These are phyloP conservation scores for Malus hybrid DNA, from an alignment of 331 rosid genomes.

Conservation along the genomic window DNA sequence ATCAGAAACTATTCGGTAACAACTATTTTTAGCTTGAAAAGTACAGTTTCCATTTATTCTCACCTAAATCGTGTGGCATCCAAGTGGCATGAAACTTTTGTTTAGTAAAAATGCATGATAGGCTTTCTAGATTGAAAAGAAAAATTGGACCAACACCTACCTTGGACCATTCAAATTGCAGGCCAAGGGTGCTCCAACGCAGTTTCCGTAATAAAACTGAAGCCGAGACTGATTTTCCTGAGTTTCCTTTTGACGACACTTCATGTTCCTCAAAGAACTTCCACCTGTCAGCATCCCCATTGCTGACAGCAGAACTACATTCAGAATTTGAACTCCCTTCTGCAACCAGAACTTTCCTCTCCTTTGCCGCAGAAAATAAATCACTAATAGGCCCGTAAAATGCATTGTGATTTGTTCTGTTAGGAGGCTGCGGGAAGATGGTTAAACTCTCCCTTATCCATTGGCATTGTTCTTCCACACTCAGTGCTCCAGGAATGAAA, in stretches of 20 bases:
- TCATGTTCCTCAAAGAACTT: conserved; percentile 35
- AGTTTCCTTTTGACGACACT: conserved; percentile 23
- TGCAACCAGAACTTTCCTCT: conserved; percentile 43
- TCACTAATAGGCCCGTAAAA: conserved; percentile 41
- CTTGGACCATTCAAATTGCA: conserved; percentile 93
- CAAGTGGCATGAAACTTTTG: neutral
- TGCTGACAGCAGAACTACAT: conserved; percentile 11
- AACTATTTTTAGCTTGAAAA: neutral
- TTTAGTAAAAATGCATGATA: neutral
- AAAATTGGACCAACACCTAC: conserved; percentile 23
- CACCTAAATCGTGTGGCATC: neutral
- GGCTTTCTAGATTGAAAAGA: too few species aligned
- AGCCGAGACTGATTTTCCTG: conserved; percentile 52
- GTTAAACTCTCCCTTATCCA: conserved; percentile 72
- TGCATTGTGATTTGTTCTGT: conserved; percentile 37
- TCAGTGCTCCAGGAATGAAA: conserved; percentile 69
- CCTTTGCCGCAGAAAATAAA: conserved; percentile 53
- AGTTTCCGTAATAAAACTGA: conserved; percentile 56
- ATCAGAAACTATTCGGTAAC: neutral
- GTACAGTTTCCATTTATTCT: neutral
- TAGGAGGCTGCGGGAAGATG: conserved; percentile 85
- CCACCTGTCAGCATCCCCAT: conserved; percentile 35
- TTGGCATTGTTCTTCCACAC: conserved; percentile 50
- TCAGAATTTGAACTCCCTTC: conserved; percentile 24
- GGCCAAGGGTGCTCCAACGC: conserved; percentile 97